Conservation (phyloP, 108 stramenopile genomes). For the Nitzschia sp. region DNA sequence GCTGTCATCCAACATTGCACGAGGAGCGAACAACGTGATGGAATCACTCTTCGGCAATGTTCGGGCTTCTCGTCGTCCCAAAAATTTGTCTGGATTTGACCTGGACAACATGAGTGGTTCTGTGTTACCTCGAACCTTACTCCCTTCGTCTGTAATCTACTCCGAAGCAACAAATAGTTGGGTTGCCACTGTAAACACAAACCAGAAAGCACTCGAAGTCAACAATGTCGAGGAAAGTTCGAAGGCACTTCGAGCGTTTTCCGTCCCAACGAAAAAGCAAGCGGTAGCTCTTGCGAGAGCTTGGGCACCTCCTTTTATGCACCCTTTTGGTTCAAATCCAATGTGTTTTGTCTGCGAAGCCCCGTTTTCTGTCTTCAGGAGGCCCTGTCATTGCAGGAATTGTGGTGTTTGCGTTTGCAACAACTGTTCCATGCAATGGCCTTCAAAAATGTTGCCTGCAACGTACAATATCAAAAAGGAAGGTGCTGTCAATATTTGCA, state of each 20-base stretch:
- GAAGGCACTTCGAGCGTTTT: slow-evolving; percentile 45
- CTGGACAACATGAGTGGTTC: slow-evolving; percentile 20
- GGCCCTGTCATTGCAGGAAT: slow-evolving; percentile 64
- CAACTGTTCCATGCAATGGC: slow-evolving; percentile 51
- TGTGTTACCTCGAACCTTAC: slow-evolving; percentile 49
- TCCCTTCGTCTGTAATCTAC: slow-evolving; percentile 73
- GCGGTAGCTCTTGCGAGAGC: slow-evolving; percentile 44
- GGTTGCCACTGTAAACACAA: slow-evolving; percentile 56
- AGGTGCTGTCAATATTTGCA: slow-evolving; percentile 47
- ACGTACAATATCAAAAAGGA: slow-evolving; percentile 63
- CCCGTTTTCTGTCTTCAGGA: slow-evolving; percentile 45
- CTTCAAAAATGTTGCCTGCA: slow-evolving; percentile 53
- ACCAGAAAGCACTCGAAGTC: slow-evolving; percentile 58
- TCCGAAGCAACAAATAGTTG: slow-evolving; percentile 54
- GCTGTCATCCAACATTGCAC: slow-evolving; percentile 27
- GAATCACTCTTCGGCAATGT: slow-evolving; percentile 40
- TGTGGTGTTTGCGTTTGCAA: slow-evolving; percentile 61
- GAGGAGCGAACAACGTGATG: slow-evolving; percentile 46
- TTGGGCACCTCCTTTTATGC: slow-evolving; percentile 57
- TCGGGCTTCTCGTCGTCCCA: slow-evolving; percentile 22
- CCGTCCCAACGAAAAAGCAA: slow-evolving; percentile 43
- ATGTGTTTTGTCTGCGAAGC: slow-evolving; percentile 48
- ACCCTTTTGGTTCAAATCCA: slow-evolving; percentile 37
- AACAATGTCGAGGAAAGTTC: slow-evolving; percentile 45
- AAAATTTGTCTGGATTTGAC: neutral